Base-by-base conservation (phyloP, 495 filamentous ascomycete genomes). In the Penicillium herquei region DNA sequence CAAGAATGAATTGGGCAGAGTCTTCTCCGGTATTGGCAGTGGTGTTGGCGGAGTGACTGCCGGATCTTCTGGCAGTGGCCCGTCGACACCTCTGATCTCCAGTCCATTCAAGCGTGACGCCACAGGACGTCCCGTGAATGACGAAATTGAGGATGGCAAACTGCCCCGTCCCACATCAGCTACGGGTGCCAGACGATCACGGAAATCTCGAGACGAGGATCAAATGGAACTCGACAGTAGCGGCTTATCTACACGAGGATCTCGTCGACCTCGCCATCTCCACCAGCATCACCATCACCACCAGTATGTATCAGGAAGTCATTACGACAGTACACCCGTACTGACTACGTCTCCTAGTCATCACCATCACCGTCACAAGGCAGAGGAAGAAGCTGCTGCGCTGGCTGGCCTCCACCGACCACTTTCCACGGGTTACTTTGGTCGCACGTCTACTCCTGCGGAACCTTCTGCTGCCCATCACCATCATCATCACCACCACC, bases 11-110 rank as follows among this genome's bases (percentile, higher is more conserved):
- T 88, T 96, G 65, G 91, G 91, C 8, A 83, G 89, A 32, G 93
- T 96, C 75, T 96, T 96, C 71, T 88, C 89, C 3, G 92, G 92
- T 16, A 88, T 96, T 61, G 91, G 92, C 39, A 92, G 87, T 70
- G 92, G 91, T 40, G 85, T 92, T 6, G 86, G 89, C 31, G 84
- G 81, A 42, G 79, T 83, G 41, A 78, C 80, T 0, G 78, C 80
- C 11, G 77, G 80, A 5, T 61, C 79, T 8, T 78, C 73, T 8
- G 77, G 71, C 43, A 84, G 79, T 58, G 80, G 81, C 6, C 74
- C 71, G 6, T 76, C 79, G 1, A 86, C 84, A 6, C 82, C 84
- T 0, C 78, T 82, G 47, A 74, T 73, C 16, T 58, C 76, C 12
- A 87, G 83, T 58, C 84, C 85, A 0, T 81, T 79, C 51, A 78